Percentiles rank a stretch among this genome's conserved stretches.
Conservation (phyloP, 345 rosid species). For the Brassica rapa region DNA sequence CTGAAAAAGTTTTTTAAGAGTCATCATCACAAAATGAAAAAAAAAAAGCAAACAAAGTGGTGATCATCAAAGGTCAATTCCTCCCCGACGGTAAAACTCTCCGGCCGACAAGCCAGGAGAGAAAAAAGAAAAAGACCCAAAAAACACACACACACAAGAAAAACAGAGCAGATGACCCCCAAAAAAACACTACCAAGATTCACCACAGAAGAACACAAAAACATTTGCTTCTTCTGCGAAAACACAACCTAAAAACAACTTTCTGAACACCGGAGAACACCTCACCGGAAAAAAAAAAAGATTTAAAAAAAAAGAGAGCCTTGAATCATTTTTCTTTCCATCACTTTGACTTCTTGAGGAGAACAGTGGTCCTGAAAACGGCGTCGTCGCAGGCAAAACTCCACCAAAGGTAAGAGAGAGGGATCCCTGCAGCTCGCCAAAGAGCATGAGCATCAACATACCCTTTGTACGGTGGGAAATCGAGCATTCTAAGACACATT, state of each 20-base stretch:
- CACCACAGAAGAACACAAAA: constrained; percentile 34
- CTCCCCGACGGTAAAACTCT: constrained; percentile 39
- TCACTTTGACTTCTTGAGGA: constrained; percentile 62
- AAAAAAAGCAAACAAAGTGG: constrained; percentile 13
- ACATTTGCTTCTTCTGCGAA: constrained; percentile 26
- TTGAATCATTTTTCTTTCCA: background rate
- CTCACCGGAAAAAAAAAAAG: constrained; percentile 39
- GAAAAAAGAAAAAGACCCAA: constrained; percentile 24
- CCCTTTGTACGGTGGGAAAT: constrained; percentile 79
- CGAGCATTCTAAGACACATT: constrained; percentile 58
- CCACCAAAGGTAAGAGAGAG: constrained; percentile 84
- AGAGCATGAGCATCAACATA: constrained; percentile 75
- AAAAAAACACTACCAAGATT: constrained; percentile 22
- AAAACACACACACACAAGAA: background rate
- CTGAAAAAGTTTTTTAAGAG: background rate
- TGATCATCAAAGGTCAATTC: constrained; percentile 32
- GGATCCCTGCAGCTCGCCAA: constrained; percentile 70
- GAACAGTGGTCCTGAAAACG: constrained; percentile 59
- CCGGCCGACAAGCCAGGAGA: constrained; percentile 36
- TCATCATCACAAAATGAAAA: background rate
- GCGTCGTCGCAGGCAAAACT: constrained; percentile 86
- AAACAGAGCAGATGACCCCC: constrained; percentile 15
- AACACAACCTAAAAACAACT: constrained; percentile 39
- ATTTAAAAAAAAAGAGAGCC: background rate
- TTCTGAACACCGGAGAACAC: constrained; percentile 39